Evolutionary conservation across 768 basidiomycete genomes (phyloP).

Genomic region (Hydnomerulius pinastri): DNA sequence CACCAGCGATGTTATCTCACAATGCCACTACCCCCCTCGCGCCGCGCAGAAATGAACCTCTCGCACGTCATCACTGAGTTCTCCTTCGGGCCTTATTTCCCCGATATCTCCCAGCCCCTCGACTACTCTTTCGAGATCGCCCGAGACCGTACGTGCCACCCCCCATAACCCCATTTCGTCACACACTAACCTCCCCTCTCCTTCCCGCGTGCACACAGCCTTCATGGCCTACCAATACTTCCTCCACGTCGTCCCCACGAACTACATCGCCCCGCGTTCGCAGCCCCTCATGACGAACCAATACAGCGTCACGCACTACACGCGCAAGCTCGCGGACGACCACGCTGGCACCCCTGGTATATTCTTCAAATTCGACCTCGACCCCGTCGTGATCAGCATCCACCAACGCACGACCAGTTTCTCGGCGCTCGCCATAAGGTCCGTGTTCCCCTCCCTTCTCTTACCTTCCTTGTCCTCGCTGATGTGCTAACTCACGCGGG

Average conservation of each 20-base stretch:
- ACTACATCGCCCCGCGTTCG: conserved; percentile 78
- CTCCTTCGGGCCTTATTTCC: conserved; percentile 95
- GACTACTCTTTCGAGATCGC: conserved; percentile 86
- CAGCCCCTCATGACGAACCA: conserved; percentile 72
- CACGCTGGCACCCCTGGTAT: conserved; percentile 87
- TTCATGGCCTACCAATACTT: conserved; percentile 95
- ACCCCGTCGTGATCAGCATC: conserved; percentile 83
- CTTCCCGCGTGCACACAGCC: conserved; percentile 44
- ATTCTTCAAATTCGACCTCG: conserved; percentile 98
- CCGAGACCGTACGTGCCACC: conserved; percentile 50
- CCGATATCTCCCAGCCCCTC: conserved; percentile 91
- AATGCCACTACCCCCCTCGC: not conserved
- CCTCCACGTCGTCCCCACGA: conserved; percentile 93
- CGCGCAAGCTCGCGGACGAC: conserved; percentile 69
- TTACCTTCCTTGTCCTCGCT: not conserved
- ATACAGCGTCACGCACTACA: conserved; percentile 95
- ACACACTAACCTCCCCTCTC: conserved; percentile 6
- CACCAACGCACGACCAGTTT: conserved; percentile 87
- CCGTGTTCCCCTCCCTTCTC: not conserved
- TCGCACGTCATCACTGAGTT: conserved; percentile 97
- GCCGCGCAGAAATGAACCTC: conserved; percentile 82
- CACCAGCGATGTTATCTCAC: not conserved
- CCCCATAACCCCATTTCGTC: not conserved
- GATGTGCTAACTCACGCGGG: not conserved
- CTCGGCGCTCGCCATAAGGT: conserved; percentile 78